Conservation (phyloP, 2,329 filamentous ascomycete species). For the Leptographium galeiforme region DNA sequence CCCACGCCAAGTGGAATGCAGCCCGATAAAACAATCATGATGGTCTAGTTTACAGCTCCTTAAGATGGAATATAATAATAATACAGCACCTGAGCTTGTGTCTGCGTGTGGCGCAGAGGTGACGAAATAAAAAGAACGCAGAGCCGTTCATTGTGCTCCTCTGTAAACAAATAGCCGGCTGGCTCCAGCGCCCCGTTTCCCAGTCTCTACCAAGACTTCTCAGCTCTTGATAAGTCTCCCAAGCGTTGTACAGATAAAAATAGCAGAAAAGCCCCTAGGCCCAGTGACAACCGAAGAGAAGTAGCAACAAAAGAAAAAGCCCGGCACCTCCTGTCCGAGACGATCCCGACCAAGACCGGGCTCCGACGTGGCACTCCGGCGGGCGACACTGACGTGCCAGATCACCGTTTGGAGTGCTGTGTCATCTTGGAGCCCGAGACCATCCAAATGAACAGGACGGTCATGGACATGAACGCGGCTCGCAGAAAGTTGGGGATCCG, state of each 20-base stretch:
- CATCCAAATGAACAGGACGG: conserved; percentile 29
- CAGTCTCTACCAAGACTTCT: conserved; percentile 29
- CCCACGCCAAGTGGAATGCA: neutral
- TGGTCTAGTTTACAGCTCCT: neutral
- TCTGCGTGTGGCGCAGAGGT: neutral
- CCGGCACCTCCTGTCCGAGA: neutral
- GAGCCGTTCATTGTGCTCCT: neutral
- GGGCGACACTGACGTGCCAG: neutral
- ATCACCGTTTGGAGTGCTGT: conserved; percentile 1
- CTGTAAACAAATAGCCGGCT: neutral
- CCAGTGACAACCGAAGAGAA: neutral
- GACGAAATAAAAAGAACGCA: neutral
- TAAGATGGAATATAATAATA: neutral
- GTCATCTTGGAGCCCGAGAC: conserved; percentile 10
- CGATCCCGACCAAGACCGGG: neutral
- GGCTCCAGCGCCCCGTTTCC: neutral
- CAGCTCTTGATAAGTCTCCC: conserved; percentile 42
- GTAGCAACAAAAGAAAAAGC: neutral
- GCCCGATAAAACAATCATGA: neutral
- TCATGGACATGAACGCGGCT: conserved; percentile 26
- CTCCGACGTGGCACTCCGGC: neutral
- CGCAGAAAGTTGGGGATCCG: conserved; percentile 26
- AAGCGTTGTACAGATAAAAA: neutral
- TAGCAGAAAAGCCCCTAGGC: neutral
- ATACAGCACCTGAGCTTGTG: neutral